Evolutionary conservation across 1,139 yeast species (phyloP).

Genomic region (Kurtzmaniella quercitrusa): DNA sequence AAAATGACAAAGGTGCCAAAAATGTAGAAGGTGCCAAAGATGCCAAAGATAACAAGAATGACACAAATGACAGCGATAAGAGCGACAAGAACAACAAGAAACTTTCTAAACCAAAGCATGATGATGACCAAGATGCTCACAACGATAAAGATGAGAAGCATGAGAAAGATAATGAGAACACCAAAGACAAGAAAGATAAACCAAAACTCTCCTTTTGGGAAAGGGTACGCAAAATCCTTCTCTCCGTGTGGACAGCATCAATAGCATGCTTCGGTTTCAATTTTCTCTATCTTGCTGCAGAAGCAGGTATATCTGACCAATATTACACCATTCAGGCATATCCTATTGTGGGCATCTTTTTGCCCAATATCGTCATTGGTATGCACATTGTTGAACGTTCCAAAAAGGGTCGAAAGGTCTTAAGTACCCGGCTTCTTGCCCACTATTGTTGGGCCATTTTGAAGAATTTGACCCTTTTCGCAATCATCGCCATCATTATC

Average conservation of each 20-base stretch:
- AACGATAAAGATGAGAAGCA: neutral
- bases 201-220: neutral
- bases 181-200: neutral
- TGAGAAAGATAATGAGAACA: neutral
- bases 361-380: slow-evolving; percentile 2
- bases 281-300: neutral
- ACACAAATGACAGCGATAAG: no score
- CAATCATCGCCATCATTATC: slow-evolving; percentile 5
- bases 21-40: neutral
- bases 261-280: neutral
- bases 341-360: slow-evolving; percentile 2
- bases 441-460: neutral
- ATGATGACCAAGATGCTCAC: neutral
- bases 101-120: no score
- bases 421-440: neutral
- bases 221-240: neutral
- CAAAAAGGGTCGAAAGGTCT: slow-evolving; percentile 1
- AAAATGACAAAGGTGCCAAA: neutral
- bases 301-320: neutral
- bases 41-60: neutral
- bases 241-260: slow-evolving; percentile 3
- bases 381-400: slow-evolving; percentile 2
- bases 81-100: no score
- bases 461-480: slow-evolving; percentile 4
- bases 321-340: slow-evolving; percentile 1